Percentiles rank a stretch among this genome's conserved stretches.
Evolutionary conservation across 1,284 basidiomycete genomes (phyloP).

Genomic region (Psilocybe mexicana): DNA sequence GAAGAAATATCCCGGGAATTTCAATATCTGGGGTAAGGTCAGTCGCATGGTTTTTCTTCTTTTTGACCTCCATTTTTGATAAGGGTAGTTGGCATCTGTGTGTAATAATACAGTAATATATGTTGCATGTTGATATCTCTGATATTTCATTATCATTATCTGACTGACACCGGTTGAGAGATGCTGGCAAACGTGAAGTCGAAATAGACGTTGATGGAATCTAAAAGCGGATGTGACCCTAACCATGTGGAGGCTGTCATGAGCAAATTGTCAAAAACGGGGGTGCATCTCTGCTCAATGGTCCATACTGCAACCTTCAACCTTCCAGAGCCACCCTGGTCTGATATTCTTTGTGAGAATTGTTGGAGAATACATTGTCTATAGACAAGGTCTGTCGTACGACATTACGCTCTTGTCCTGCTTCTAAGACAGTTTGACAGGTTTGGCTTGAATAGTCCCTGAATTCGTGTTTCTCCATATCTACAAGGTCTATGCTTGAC

Average conservation of each 20-base stretch:
- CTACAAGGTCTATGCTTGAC: neutral
- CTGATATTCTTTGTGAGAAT: neutral
- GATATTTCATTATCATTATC: neutral
- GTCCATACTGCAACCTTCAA: neutral
- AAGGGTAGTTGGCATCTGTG: no score
- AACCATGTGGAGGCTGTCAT: neutral
- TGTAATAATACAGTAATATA: no score
- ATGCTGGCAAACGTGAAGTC: neutral
- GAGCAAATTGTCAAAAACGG: slow-evolving; percentile 5
- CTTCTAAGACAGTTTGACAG: neutral
- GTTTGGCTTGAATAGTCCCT: neutral
- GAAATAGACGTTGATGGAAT: neutral
- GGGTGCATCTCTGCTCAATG: slow-evolving; percentile 2
- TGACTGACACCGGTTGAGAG: neutral
- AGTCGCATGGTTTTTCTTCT: no score
- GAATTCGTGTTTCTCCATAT: neutral
- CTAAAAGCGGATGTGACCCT: neutral
- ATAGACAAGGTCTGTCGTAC: neutral
- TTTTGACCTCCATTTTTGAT: no score
- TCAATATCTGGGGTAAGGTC: no score
- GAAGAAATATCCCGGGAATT: no score
- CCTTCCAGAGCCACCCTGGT: neutral
- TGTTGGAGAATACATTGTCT: neutral
- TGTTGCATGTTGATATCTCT: no score
- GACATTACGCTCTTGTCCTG: neutral